Conservation (phyloP, 345 rosid species). For the Eucalyptus albens region DNA sequence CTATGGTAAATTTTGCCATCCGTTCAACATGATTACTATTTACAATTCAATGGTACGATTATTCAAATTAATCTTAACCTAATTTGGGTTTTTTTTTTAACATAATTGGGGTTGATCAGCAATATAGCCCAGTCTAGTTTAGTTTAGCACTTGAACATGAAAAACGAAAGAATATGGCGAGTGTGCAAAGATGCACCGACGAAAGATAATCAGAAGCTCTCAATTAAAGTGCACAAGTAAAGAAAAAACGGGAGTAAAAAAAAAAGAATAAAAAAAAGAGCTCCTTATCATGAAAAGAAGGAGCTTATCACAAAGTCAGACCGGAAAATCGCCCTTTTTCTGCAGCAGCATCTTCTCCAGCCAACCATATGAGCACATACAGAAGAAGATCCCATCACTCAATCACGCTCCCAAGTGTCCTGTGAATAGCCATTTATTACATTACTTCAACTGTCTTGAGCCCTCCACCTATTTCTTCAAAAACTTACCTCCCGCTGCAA, state of each 20-base stretch:
- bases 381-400: neutral
- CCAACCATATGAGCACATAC: neutral
- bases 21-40: neutral
- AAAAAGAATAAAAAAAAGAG: neutral
- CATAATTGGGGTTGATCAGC: neutral
- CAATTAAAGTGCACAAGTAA: neutral
- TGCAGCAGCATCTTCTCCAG: neutral
- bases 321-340: neutral
- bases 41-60: neutral
- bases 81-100: neutral
- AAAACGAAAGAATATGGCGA: neutral
- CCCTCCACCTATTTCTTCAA: neutral
- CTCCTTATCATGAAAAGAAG: neutral
- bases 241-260: neutral
- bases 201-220: neutral
- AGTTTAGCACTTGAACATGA: neutral
- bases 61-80: neutral
- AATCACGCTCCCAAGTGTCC: neutral
- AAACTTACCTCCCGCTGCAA: neutral
- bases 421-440: neutral
- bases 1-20: neutral
- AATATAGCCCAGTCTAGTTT: neutral
- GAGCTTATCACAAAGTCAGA: neutral
- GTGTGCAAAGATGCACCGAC: neutral
- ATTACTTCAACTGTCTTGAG: neutral